Evolutionary conservation across 139 green algal genomes (phyloP).

Genomic region (Chlorella vulgaris): DNA sequence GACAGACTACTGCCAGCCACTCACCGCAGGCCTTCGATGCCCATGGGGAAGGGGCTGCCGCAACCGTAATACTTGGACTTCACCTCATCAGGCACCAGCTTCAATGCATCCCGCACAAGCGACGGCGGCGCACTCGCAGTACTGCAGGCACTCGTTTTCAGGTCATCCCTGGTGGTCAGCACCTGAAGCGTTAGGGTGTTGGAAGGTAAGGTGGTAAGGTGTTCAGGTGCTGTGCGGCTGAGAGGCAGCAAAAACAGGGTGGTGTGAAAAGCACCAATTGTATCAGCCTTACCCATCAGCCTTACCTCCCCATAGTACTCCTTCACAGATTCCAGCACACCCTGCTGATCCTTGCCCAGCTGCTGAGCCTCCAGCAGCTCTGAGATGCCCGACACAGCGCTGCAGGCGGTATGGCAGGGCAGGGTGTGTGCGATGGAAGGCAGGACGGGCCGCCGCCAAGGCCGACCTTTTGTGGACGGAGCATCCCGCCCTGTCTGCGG

Average conservation of each 20-base stretch:
- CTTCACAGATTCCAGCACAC: constrained; percentile 59
- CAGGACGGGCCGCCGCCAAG: not conserved
- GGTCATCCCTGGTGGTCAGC: constrained; percentile 69
- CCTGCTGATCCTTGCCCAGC: constrained; percentile 8
- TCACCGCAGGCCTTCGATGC: constrained; percentile 71
- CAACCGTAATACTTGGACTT: constrained; percentile 91
- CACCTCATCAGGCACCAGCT: constrained; percentile 49
- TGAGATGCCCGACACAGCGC: not conserved
- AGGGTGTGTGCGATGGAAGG: too few relatives aligned
- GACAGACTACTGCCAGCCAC: too few relatives aligned
- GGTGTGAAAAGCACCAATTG: too few relatives aligned
- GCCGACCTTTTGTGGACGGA: too few relatives aligned
- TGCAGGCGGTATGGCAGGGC: not conserved
- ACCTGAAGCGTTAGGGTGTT: constrained; percentile 35
- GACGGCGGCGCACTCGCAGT: constrained; percentile 64
- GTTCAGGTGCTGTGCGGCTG: not conserved
- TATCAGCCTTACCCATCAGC: too few relatives aligned
- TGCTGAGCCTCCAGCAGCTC: constrained; percentile 32
- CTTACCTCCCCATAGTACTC: constrained; percentile 92
- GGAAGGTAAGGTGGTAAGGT: too few relatives aligned
- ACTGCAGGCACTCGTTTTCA: constrained; percentile 92
- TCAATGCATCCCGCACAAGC: constrained; percentile 29
- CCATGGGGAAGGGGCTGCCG: constrained; percentile 87
- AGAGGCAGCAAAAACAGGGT: not conserved
- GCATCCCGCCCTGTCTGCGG: too few relatives aligned